Evolutionary conservation across 179 eudicot species (phyloP), one percentile per base, ranked within the genome.

Genomic region (Nepenthes alata): DNA sequence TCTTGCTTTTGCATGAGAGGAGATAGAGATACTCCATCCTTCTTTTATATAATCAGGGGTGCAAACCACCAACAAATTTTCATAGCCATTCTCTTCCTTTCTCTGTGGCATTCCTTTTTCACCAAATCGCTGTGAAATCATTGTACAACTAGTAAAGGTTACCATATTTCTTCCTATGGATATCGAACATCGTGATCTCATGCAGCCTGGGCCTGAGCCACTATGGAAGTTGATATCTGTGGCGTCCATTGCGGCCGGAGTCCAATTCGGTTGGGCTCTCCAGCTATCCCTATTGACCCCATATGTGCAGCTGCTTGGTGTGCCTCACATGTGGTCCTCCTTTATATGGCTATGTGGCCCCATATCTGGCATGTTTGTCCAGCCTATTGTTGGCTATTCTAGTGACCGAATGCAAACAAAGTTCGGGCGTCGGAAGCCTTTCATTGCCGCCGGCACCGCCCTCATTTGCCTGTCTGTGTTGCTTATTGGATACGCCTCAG

Each of bases 231-330:
- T 35, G 6, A 12, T 64, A 4, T 3, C 34, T 3, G 68, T 64
- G 34, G 68, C 68, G 1, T 34, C 47, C 2, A 56, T 55, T 2
- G 68, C 68, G n/a, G 68, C 68, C 3, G 68, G 68, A 3, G 68
- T 64, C 2, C 68, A 64, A n/a, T 64, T 64, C 60, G 68, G 68
- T 0, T 64, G 68, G 68, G 68, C 68, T 1, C 15, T 64, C 5
- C 68, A 64, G 25, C 60, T 64, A 11, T 64, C 68, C 1, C 37
- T 64, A 53, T 7, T 64, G 39, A 64, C 68, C n/a, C 68, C 68
- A 11, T 64, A 64, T 11, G 53, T 56, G 2, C 68, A 64, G n/a
- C 68, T 39, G 3, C 45, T 64, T 0, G 68, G 68, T 5, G 51
- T 64, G 3, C 66, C 66, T 2, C 66, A 63, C 49, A 41, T 37